Evolutionary conservation across 2,329 filamentous ascomycete genomes (phyloP).

Genomic region (Lasiodiplodia gonubiensis): DNA sequence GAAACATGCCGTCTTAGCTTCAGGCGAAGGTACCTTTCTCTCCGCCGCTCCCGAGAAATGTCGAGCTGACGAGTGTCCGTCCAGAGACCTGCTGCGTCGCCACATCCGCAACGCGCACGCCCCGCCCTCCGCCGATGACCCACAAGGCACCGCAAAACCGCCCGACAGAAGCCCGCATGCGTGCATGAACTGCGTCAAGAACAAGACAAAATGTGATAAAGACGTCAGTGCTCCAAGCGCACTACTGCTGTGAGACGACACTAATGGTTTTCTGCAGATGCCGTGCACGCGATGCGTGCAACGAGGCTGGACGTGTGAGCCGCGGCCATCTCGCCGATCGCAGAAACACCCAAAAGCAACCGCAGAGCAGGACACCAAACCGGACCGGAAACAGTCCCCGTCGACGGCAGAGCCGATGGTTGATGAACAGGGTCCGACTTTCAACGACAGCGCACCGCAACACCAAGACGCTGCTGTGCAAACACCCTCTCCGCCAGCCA

Average conservation of each 20-base stretch:
- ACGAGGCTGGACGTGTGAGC: not conserved
- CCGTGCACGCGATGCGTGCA: conserved; percentile 4
- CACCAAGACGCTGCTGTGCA: too few species aligned
- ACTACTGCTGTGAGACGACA: too few species aligned
- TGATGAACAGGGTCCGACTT: too few species aligned
- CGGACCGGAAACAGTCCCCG: too few species aligned
- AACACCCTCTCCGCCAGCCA: too few species aligned
- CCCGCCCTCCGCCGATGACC: not conserved
- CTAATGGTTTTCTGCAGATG: not conserved
- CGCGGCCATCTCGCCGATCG: not conserved
- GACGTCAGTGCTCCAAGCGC: not conserved
- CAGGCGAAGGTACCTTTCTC: not conserved
- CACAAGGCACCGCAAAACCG: not conserved
- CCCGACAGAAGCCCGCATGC: not conserved
- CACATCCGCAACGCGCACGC: not conserved
- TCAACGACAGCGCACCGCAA: too few species aligned
- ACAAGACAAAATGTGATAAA: not conserved
- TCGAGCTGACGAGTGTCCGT: not conserved
- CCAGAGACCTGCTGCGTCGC: not conserved
- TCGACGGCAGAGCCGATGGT: too few species aligned
- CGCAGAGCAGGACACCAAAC: not conserved
- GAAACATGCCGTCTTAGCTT: not conserved
- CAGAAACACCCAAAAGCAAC: not conserved
- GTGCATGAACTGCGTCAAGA: not conserved
- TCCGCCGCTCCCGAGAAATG: not conserved